Evolutionary conservation across 306 rosid species (phyloP).

Genomic region (Glycine tomentella): DNA sequence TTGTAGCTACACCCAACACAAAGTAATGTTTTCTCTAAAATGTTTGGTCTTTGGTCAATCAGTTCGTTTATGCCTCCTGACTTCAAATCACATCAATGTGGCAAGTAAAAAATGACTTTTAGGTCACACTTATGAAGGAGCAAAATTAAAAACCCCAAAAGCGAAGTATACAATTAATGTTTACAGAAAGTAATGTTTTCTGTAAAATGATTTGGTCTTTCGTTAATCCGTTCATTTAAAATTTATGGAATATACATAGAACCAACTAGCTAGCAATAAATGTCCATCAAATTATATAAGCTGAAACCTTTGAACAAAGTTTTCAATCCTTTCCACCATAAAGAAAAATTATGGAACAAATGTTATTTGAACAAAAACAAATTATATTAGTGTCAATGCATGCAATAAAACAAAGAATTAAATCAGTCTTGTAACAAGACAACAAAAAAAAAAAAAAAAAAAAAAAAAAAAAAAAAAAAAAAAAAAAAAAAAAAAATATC

Average conservation of each 20-base stretch:
- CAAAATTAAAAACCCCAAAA: constrained; percentile 13
- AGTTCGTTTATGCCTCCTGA: too few species aligned
- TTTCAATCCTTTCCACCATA: constrained; percentile 37
- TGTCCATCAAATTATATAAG: constrained; percentile 31
- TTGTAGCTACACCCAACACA: neutral
- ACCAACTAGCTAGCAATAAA: constrained; percentile 29
- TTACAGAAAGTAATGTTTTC: constrained; percentile 11
- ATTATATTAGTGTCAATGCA: neutral
- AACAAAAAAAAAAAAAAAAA: too few species aligned
- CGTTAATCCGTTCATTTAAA: constrained; percentile 10
- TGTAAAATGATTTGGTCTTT: neutral
- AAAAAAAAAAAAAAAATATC: neutral
- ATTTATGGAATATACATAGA: neutral
- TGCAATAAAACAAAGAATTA: constrained; percentile 39
- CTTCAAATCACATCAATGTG: too few species aligned
- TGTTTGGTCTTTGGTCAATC: too few species aligned
- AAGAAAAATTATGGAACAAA: constrained; percentile 17
- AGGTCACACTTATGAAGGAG: constrained; percentile 25
- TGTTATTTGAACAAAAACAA: constrained; percentile 10
- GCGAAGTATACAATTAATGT: neutral
- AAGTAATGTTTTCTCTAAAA: too few species aligned
- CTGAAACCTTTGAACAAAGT: constrained; percentile 21
- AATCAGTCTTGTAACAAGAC: constrained; percentile 27
- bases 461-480: too few species aligned
- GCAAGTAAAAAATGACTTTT: neutral